Base-by-base conservation (phyloP, 805 yeast genomes). In the Candida ipomoeae region DNA sequence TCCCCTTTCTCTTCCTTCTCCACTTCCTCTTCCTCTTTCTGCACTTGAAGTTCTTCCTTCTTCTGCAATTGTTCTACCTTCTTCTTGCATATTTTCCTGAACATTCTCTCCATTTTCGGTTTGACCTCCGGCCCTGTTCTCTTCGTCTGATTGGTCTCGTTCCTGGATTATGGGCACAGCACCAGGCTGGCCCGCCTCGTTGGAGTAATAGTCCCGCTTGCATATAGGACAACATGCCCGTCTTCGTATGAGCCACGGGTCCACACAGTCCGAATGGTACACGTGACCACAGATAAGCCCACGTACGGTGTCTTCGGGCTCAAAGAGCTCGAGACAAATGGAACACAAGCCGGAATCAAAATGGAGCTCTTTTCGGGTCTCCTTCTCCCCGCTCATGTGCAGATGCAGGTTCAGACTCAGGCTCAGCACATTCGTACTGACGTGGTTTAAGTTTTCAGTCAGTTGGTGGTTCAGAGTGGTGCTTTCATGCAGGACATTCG, bases 181-280 rank as follows among this genome's bases (percentile, higher is more conserved):
- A 8, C 46, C 46, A 26, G 40, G 40, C 46, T 6, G 34, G 8
- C 44, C 34, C 40, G 17, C 33, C 13, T 44, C 46, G 21, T 44
- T 23, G 33, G 46, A 23, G 61, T 70, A 69, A 62, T 83, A 84
- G 62, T 83, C 89, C 32, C 84, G 69, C 60, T 87, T 86, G 67
- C 96, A 88, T 73, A 84, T 81, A 7, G 96, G 96, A 63, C 96
- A 88, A 58, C 88, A 84, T 0, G 90, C 91, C 43, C 85, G 77
- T 56, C 92, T 72, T 55, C 80, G 79, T 2, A 81, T 83, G 43
- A 88, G 70, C 96, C 96, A 88, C 1, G 91, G 91, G 55, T 85
- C 89, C 48, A 89, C 76, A 66, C 96, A 88, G 15, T 78, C 84
- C 20, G 83, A 74, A 61, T 88, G 96, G 75, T 83, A 88, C 2